Evolutionary conservation across 2,329 filamentous ascomycete genomes (phyloP), one percentile per base, ranked within the genome.

Genomic region (Leptographium lundbergii): DNA sequence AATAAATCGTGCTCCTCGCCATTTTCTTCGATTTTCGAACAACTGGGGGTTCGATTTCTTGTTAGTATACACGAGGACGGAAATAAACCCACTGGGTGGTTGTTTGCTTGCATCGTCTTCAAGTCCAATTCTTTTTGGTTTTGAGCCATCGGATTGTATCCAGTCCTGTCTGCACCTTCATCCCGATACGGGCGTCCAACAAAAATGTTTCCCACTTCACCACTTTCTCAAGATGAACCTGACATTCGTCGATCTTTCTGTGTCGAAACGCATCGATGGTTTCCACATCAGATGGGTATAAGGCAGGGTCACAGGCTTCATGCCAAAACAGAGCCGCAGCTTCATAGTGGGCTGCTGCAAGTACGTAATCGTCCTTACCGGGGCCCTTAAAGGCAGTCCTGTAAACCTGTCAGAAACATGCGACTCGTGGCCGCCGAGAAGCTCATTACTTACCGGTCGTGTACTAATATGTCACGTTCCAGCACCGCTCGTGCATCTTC

Each of bases 321-420:
- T 81, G 78, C 91, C 92, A 99, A 1, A 86, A 75, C 58, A 89
- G 82, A 9, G 88, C 89, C 0, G 85, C 91, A 75, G 94, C 82
- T 72, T 99, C 94, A 71, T 96, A 96, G 64, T 89, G 79, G 1
- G 88, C 90, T 0, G 85, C 82, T 0, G 92, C 89, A 7, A 81
- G 75, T 11, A 83, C 77, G 75, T 88, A 91, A 66, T 87, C 85
- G 60, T 91, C 87, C 60, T 78, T 83, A 2, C 80, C 75, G 0
- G 74, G 66, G 2, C 85, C 85, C 63, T 81, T 85, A 69, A 85
- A 84, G 14, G 71, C 66, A 1, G 70, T 64, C 54, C 81, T 84
- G 56, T 11, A 11, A n/a, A 6, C n/a, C 47, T 59, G 57, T 65
- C 56, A 66, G 63, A 27, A 22, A 25, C 14, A 11, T 29, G 36